Evolutionary conservation across 2,329 filamentous ascomycete genomes (phyloP).

Genomic region (Botrytis pseudocinerea): DNA sequence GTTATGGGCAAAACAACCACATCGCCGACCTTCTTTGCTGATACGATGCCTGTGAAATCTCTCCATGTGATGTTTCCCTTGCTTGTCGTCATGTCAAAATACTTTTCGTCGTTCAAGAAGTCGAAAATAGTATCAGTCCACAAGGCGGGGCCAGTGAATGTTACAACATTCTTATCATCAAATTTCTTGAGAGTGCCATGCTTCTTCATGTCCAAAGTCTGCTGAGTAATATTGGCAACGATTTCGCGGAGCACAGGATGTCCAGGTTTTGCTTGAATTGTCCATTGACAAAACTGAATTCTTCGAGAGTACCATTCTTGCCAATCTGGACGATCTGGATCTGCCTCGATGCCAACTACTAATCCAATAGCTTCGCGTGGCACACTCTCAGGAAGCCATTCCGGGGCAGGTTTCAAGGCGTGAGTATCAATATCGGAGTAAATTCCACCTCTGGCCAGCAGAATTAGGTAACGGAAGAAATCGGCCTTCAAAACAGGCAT

Average conservation of each 20-base stretch:
- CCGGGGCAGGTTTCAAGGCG: slow-evolving; percentile 76
- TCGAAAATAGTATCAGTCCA: slow-evolving; percentile 93
- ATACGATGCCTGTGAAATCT: slow-evolving; percentile 86
- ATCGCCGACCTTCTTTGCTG: slow-evolving; percentile 85
- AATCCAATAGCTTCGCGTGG: slow-evolving; percentile 78
- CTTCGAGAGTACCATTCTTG: slow-evolving; percentile 91
- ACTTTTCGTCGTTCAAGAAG: slow-evolving; percentile 89
- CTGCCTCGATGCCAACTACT: slow-evolving; percentile 92
- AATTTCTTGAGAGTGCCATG: slow-evolving; percentile 60
- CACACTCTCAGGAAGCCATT: slow-evolving; percentile 83
- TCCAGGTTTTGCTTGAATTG: slow-evolving; percentile 91
- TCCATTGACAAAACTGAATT: slow-evolving; percentile 99
- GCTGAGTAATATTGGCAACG: slow-evolving; percentile 80
- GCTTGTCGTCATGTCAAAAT: slow-evolving; percentile 72
- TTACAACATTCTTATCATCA: slow-evolving; percentile 72
- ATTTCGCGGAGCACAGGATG: slow-evolving; percentile 89
- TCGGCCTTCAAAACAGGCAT: slow-evolving; percentile 76
- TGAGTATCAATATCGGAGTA: slow-evolving; percentile 93
- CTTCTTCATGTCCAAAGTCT: slow-evolving; percentile 73
- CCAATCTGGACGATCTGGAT: slow-evolving; percentile 92
- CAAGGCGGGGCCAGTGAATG: slow-evolving; percentile 89
- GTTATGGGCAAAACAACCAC: slow-evolving; percentile 94
- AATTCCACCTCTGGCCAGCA: slow-evolving; percentile 75
- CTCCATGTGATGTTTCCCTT: slow-evolving; percentile 78
- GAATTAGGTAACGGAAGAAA: slow-evolving; percentile 67